Conservation (phyloP, 148 eudicot species). For the Chenopodium formosanum region DNA sequence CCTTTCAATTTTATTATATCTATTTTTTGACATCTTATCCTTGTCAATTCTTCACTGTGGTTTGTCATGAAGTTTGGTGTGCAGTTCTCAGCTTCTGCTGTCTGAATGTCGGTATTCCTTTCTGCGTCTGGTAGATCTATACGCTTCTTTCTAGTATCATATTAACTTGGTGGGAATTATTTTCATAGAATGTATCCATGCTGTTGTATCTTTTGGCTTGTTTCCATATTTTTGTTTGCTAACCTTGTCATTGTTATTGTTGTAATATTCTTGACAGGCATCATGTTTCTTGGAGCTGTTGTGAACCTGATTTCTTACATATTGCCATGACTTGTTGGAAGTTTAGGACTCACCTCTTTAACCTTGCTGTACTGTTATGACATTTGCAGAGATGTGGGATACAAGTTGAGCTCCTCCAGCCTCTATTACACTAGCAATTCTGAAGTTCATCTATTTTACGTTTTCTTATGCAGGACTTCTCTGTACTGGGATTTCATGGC, state of each 20-base stretch:
- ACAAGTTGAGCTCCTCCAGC: slow-evolving; percentile 33
- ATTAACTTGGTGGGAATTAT: not conserved
- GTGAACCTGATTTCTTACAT: slow-evolving; percentile 76
- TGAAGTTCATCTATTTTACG: slow-evolving; percentile 25
- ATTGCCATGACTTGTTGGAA: slow-evolving; percentile 81
- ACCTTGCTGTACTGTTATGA: slow-evolving; percentile 89
- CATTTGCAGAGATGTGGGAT: slow-evolving; percentile 73
- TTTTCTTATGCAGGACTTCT: slow-evolving; percentile 36
- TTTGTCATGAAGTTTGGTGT: slow-evolving; percentile 9
- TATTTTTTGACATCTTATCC: not conserved
- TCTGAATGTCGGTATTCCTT: slow-evolving; percentile 12
- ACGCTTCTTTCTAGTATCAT: not conserved
- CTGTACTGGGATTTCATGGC: slow-evolving; percentile 28
- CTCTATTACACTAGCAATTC: slow-evolving; percentile 5
- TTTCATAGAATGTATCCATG: not conserved
- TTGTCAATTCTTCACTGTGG: not conserved
- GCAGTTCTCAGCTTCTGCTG: slow-evolving; percentile 24
- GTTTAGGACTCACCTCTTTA: slow-evolving; percentile 95
- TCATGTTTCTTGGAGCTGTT: slow-evolving; percentile 84
- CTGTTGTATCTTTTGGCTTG: not conserved
- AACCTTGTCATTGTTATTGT: slow-evolving; percentile 48
- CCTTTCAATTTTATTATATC: not conserved
- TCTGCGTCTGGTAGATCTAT: slow-evolving; percentile 18
- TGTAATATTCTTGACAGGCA: slow-evolving; percentile 75
- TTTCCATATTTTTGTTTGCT: slow-evolving; percentile 26